phyloP scores from a whole-genome alignment of 495 filamentous ascomycete species.

The Penicillium malachiteum region DNA sequence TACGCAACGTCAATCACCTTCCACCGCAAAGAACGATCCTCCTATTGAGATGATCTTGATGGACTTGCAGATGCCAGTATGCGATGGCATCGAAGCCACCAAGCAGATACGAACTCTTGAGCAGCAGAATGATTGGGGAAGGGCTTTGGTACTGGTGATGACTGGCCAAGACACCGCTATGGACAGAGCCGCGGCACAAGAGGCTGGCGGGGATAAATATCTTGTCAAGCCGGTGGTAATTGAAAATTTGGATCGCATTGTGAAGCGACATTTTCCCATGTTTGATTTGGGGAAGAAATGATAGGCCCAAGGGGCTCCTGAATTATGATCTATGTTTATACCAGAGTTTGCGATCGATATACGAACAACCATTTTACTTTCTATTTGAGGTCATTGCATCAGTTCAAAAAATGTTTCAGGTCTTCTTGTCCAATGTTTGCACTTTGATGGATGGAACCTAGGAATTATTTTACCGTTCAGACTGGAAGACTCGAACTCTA shows the following conservation, averaged over 20 bases:
- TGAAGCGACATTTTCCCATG: slow-evolving; percentile 8
- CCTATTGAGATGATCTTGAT: slow-evolving; percentile 77
- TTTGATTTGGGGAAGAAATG: not conserved
- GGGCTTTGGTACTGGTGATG: slow-evolving; percentile 9
- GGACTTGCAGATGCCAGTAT: slow-evolving; percentile 90
- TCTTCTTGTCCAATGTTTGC: too few relatives aligned
- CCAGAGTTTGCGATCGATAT: too few relatives aligned
- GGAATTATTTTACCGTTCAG: too few relatives aligned
- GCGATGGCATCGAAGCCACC: slow-evolving; percentile 85
- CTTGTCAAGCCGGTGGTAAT: slow-evolving; percentile 18
- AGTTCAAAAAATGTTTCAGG: too few relatives aligned
- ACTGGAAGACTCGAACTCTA: too few relatives aligned
- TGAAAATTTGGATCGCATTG: slow-evolving; percentile 11
- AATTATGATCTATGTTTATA: too few relatives aligned
- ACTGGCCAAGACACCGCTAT: slow-evolving; percentile 17
- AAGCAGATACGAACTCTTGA: slow-evolving; percentile 82
- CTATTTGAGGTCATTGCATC: too few relatives aligned
- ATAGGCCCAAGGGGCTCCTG: too few relatives aligned
- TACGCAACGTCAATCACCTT: not conserved
- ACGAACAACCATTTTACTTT: too few relatives aligned
- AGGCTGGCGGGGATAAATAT: slow-evolving; percentile 11
- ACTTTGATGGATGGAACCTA: too few relatives aligned
- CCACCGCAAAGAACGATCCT: not conserved
- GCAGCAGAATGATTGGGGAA: slow-evolving; percentile 53
- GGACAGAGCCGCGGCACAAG: slow-evolving; percentile 12